These are phyloP conservation scores for Patellifolia procumbens DNA, from an alignment of 179 eudicot genomes.

Conservation along the genomic window DNA sequence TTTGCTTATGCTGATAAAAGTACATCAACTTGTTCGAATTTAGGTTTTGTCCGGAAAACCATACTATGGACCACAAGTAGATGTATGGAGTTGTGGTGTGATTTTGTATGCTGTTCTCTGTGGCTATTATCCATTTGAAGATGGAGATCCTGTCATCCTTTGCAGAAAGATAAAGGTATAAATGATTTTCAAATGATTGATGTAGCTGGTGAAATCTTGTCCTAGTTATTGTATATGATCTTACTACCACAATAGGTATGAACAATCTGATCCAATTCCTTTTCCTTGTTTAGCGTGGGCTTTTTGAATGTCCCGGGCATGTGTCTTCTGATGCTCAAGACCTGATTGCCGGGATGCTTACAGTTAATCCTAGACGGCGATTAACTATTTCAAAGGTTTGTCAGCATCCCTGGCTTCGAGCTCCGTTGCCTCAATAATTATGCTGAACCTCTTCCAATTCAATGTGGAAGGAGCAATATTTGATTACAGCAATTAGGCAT, in stretches of 20 bases:
- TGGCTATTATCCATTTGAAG: slow-evolving; percentile 90
- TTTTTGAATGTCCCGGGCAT: background rate
- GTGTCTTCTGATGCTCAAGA: background rate
- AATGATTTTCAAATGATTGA: background rate
- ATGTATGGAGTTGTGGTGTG: slow-evolving; percentile 98
- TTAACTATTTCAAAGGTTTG: background rate
- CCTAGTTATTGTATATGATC: background rate
- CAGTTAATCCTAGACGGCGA: background rate
- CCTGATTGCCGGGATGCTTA: background rate
- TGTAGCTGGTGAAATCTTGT: background rate
- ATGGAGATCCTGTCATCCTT: slow-evolving; percentile 76
- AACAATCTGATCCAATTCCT: background rate
- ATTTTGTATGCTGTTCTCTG: slow-evolving; percentile 91
- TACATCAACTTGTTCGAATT: background rate
- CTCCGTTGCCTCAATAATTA: background rate
- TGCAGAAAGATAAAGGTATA: slow-evolving; percentile 85
- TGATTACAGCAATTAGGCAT: background rate
- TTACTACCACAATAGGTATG: no score
- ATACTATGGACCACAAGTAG: slow-evolving; percentile 92
- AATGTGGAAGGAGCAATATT: background rate
- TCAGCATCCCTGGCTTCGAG: slow-evolving; percentile 3
- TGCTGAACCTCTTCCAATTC: background rate
- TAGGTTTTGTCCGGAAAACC: slow-evolving; percentile 84
- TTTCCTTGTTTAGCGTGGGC: background rate
- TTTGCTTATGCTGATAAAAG: background rate